Evolutionary conservation across 2,329 filamentous ascomycete species (phyloP).

Genomic region (Talaromyces verruculosus): DNA sequence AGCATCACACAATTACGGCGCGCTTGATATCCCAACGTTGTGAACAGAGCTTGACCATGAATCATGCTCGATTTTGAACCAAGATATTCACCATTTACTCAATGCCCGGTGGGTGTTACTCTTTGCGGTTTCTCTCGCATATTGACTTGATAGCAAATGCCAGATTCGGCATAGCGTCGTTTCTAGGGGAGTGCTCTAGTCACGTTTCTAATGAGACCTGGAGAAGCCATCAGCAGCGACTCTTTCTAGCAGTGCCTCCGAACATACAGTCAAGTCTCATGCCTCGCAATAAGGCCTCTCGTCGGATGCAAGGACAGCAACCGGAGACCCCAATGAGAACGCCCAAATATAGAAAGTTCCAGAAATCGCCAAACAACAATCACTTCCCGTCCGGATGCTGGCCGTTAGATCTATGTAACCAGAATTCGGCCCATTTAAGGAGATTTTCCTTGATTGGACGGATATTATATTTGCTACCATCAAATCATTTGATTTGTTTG

Average conservation of each 20-base stretch:
- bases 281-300: not conserved
- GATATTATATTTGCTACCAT: not conserved
- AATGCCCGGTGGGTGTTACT: not conserved
- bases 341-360: conserved; percentile 11
- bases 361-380: conserved; percentile 1
- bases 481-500: conserved; percentile 1
- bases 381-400: not conserved
- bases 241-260: not conserved
- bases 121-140: conserved; percentile 7
- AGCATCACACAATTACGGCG: conserved; percentile 5
- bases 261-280: not conserved
- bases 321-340: not conserved
- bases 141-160: not conserved
- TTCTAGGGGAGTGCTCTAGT: not conserved
- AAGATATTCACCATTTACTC: not conserved
- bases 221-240: not conserved
- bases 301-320: not conserved
- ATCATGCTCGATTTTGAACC: not conserved
- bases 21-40: not conserved
- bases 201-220: conserved; percentile 12
- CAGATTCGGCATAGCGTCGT: conserved; percentile 2
- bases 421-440: not conserved
- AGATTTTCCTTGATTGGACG: not conserved
- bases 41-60: not conserved
- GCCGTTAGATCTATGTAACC: conserved; percentile 19